phyloP scores from a whole-genome alignment of 192 early-diverging fungal genomes.

The Rhizophagus clarus region DNA sequence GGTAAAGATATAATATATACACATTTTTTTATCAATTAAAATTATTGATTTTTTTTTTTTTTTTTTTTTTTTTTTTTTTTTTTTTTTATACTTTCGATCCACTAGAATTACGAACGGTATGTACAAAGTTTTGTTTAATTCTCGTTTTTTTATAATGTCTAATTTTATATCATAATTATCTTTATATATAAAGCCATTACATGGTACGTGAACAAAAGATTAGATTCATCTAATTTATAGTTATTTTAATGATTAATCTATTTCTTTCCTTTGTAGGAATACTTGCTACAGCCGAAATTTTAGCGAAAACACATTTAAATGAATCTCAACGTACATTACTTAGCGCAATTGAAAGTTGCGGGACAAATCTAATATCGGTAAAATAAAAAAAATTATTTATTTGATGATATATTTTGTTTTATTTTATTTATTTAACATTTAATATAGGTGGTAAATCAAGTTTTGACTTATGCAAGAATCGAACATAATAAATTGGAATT shows the following conservation, averaged over 20 bases:
- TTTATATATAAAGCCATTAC: not conserved
- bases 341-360: conserved; percentile 14
- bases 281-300: not conserved
- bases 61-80: no score
- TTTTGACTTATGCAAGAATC: conserved; percentile 12
- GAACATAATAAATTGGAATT: conserved; percentile 6
- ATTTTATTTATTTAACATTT: not conserved
- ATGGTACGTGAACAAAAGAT: not conserved
- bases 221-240: not conserved
- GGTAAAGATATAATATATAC: not conserved
- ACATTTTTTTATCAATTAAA: not conserved
- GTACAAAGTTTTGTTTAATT: not conserved
- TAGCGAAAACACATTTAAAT: conserved; percentile 5
- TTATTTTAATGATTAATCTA: not conserved
- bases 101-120: conserved; percentile 13
- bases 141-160: not conserved
- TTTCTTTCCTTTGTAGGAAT: not conserved
- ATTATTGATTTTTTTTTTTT: not conserved
- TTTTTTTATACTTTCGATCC: no score
- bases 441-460: conserved; percentile 15
- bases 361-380: conserved; percentile 20
- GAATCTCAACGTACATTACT: conserved; percentile 17
- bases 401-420: not conserved
- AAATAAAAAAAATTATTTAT: not conserved
- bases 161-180: not conserved